Conservation (phyloP, 768 basidiomycete genomes). For the Suillus spraguei region DNA sequence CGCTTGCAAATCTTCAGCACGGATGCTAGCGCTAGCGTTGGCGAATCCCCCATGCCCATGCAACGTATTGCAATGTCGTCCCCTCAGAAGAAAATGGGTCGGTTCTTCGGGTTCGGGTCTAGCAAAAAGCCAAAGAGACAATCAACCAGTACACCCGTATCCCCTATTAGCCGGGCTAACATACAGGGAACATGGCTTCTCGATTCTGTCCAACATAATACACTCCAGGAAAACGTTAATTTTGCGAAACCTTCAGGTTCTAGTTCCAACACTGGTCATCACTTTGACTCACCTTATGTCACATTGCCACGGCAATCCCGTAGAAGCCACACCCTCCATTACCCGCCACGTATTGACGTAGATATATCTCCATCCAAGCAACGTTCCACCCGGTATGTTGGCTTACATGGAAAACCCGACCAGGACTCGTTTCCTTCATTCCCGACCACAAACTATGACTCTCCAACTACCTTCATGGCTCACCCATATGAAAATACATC, state of each 20-base stretch:
- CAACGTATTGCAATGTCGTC: conserved; percentile 21
- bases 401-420: conserved; percentile 20
- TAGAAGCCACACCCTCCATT: conserved; percentile 14
- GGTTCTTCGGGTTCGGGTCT: conserved; percentile 34
- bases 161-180: conserved; percentile 10
- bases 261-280: conserved; percentile 37
- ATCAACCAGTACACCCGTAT: conserved; percentile 4
- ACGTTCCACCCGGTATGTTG: conserved; percentile 22
- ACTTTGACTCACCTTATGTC: conserved; percentile 55
- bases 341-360: conserved; percentile 19
- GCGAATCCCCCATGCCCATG: conserved; percentile 55
- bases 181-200: conserved; percentile 24
- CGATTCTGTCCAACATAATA: conserved; percentile 1
- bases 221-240: neutral
- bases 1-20: conserved; percentile 41
- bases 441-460: conserved; percentile 12
- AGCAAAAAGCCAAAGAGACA: conserved; percentile 17
- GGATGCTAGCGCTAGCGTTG: conserved; percentile 59
- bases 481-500: conserved; percentile 58
- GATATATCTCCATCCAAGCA: conserved; percentile 19
- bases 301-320: conserved; percentile 30
- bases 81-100: conserved; percentile 48
- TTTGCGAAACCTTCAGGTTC: neutral
- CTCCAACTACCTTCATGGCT: conserved; percentile 27
- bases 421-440: conserved; percentile 21